Evolutionary conservation across 116 monocot genomes (phyloP), one percentile per base, ranked within the genome.

Genomic region (Papilionanthe hybrid): DNA sequence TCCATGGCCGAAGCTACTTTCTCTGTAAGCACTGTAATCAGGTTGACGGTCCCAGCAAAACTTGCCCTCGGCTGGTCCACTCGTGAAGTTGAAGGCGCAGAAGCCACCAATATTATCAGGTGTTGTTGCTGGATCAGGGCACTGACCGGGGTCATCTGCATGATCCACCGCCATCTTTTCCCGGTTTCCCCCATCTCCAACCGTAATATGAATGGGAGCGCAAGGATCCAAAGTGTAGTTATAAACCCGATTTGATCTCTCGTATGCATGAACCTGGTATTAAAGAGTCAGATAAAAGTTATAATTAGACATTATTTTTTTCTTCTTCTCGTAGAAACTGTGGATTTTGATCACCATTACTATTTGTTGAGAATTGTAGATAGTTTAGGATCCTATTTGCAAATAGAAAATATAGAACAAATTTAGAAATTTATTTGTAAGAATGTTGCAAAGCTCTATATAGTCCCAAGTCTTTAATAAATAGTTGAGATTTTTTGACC

Each of bases 1-100:
- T 22, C 96, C 96, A 80, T 96, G 96, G 13, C 96, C 96, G 45
- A 93, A 96, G 89, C 96, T 96, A 44, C 92, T 93, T 78, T 96
- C 93, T 78, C 96, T 79, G 55, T 96, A 96, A 1, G 96, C 93
- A 50, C 93, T 96, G 57, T 89, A 93, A 9, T 93, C 89, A 25
- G 96, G 94, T 66, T 96, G 93, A 43, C 81, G 87, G 12, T 92
- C 90, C 93, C 93, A 93, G 81, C 93, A 96, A 79, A 93, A 96
- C 72, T 89, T 87, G 15, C 94, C 94, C 1, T 86, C 86, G 53
- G 92, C 93, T 9, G 92, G 90, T 22, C 96, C 93, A 5, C 77
- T 43, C 1, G 89, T 88, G 86, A 93, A 96, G 89, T 93, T 93
- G 75, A 84, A 85, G 57, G 87, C 89, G 55, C 93, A 96, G n/a